These are phyloP conservation scores for Fusarium nodosum DNA, from an alignment of 2,329 filamentous ascomycete genomes.

Conservation along the genomic window DNA sequence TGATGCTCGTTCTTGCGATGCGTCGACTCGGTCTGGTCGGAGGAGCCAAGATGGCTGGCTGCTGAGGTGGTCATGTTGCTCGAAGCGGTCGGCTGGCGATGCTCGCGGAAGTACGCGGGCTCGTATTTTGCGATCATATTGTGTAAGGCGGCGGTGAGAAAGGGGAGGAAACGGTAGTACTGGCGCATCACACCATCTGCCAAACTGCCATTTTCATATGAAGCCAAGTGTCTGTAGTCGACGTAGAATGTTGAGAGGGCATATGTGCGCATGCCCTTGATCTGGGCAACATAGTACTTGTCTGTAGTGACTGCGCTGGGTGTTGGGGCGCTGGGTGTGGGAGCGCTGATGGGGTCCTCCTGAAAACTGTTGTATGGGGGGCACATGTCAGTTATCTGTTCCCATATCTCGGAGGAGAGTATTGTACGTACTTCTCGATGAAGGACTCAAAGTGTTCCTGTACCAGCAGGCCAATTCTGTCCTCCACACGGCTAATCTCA, in stretches of 20 bases:
- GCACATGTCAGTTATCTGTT: conserved; percentile 3
- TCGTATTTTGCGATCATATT: conserved; percentile 96
- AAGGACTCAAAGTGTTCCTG: conserved; percentile 84
- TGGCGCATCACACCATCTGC: conserved; percentile 88
- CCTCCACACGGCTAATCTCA: conserved; percentile 78
- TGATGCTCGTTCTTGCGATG: conserved; percentile 90
- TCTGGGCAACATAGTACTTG: conserved; percentile 88
- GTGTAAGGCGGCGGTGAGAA: conserved; percentile 88
- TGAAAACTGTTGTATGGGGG: conserved; percentile 65
- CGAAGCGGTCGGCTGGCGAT: conserved; percentile 85
- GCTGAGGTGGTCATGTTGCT: conserved; percentile 79
- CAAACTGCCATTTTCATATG: conserved; percentile 82
- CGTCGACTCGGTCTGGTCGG: conserved; percentile 74
- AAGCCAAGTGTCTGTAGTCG: conserved; percentile 86
- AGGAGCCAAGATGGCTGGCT: conserved; percentile 71
- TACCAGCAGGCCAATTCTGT: conserved; percentile 80
- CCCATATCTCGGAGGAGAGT: background rate
- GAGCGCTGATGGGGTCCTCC: conserved; percentile 72
- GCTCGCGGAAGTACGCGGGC: conserved; percentile 91
- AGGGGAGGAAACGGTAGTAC: conserved; percentile 96
- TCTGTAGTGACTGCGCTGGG: conserved; percentile 81
- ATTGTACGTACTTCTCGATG: conserved; percentile 74
- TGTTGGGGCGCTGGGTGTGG: conserved; percentile 68
- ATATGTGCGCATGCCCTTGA: conserved; percentile 80
- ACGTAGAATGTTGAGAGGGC: conserved; percentile 88